Percentiles rank a stretch among this genome's conserved stretches.
Evolutionary conservation across 2,329 filamentous ascomycete genomes (phyloP).

Genomic region (Chaetothyriales sp.): DNA sequence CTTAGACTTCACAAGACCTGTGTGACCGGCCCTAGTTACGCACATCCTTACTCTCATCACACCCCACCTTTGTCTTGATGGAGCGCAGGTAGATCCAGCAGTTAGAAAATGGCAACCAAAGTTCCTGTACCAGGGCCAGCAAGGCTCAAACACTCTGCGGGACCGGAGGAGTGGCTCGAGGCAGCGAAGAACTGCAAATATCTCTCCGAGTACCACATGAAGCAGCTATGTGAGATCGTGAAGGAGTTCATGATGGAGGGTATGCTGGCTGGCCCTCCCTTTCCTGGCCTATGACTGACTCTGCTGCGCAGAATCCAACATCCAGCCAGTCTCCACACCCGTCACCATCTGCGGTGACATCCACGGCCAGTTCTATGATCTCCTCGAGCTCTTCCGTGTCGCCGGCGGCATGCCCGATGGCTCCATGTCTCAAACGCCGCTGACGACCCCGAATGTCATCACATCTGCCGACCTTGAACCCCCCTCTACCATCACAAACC

Average conservation of each 20-base stretch:
- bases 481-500: constrained; percentile 73
- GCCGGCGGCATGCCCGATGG: constrained; percentile 93
- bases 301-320: constrained; percentile 65
- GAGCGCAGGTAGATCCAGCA: constrained; percentile 28
- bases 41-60: neutral
- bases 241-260: constrained; percentile 99
- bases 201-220: constrained; percentile 91
- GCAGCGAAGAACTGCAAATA: constrained; percentile 96
- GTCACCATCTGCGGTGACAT: constrained; percentile 98
- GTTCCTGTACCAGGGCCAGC: constrained; percentile 86
- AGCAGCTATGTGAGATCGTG: constrained; percentile 94
- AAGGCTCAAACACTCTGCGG: constrained; percentile 65
- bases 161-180: constrained; percentile 89
- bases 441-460: constrained; percentile 58
- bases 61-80: neutral
- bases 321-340: constrained; percentile 90
- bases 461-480: constrained; percentile 86
- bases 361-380: constrained; percentile 95
- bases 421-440: constrained; percentile 40
- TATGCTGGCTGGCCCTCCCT: constrained; percentile 26
- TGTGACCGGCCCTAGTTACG: neutral
- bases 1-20: neutral
- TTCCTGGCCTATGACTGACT: constrained; percentile 3
- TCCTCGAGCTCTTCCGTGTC: constrained; percentile 91
- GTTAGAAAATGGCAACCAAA: constrained; percentile 6